phyloP scores from a whole-genome alignment of 306 rosid genomes.

The Gynostemma pentaphyllum region DNA sequence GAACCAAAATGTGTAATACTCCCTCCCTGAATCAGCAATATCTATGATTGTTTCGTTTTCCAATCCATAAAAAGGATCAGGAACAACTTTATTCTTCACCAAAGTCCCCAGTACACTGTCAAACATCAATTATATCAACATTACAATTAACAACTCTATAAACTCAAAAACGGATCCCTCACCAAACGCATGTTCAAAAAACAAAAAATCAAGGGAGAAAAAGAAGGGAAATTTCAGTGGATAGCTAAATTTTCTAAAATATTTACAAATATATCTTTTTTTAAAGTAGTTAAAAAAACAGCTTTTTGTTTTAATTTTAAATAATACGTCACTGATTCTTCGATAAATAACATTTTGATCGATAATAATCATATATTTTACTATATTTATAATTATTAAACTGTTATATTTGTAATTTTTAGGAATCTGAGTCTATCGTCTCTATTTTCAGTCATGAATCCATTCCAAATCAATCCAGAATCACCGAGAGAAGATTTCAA shows the following conservation, averaged over 20 bases:
- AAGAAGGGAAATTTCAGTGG: too few species aligned
- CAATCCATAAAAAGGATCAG: conserved; percentile 82
- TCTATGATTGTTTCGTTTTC: conserved; percentile 56
- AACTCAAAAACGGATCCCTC: background rate
- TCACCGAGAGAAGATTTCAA: background rate
- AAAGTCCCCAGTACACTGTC: conserved; percentile 73
- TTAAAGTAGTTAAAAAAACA: too few species aligned
- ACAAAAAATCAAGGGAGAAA: too few species aligned
- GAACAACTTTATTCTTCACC: conserved; percentile 71
- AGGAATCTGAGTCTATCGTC: too few species aligned
- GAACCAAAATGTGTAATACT: conserved; percentile 86
- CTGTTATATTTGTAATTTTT: too few species aligned
- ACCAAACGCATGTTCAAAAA: background rate
- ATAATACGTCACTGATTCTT: too few species aligned
- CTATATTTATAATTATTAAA: too few species aligned
- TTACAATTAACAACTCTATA: background rate
- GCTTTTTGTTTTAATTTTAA: too few species aligned
- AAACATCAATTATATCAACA: conserved; percentile 24
- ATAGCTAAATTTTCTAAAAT: too few species aligned
- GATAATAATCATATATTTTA: too few species aligned
- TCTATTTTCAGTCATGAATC: background rate
- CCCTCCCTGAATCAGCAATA: conserved; percentile 91
- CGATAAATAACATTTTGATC: too few species aligned
- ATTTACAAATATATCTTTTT: too few species aligned
- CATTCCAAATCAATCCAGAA: background rate